Conservation (phyloP, 257 asterid species). For the Buddleja alternifolia region DNA sequence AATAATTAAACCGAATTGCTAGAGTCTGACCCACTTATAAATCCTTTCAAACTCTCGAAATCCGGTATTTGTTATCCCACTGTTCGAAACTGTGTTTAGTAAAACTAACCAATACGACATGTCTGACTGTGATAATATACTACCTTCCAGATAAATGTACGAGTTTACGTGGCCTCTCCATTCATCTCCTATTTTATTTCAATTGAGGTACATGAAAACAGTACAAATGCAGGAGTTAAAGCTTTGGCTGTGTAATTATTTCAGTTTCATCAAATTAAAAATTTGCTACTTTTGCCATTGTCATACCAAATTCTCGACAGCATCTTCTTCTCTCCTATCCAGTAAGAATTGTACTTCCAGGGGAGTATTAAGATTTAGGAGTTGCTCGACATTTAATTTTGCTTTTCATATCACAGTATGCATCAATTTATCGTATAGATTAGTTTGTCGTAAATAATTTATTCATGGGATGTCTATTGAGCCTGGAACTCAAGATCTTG, state of each 20-base stretch:
- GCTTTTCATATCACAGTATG: neutral
- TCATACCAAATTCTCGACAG: neutral
- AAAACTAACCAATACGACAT: neutral
- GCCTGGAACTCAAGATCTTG: slow-evolving; percentile 8
- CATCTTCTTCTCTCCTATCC: neutral
- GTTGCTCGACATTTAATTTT: neutral
- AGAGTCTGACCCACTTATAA: too few relatives aligned
- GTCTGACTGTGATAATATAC: slow-evolving; percentile 1
- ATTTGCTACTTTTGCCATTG: neutral
- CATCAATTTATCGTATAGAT: neutral
- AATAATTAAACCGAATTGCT: too few relatives aligned
- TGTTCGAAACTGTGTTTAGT: neutral
- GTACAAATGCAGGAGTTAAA: neutral
- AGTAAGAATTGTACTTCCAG: neutral
- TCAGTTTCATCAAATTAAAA: neutral
- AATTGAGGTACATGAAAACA: neutral
- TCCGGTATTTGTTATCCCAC: too few relatives aligned
- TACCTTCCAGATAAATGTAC: neutral
- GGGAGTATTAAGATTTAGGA: neutral
- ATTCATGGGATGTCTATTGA: neutral
- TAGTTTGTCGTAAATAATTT: neutral
- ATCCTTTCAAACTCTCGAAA: too few relatives aligned
- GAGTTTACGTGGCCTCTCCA: neutral
- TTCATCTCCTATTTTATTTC: slow-evolving; percentile 3
- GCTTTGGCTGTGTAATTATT: neutral